Base-by-base conservation (phyloP, 2,329 filamentous ascomycete genomes). In the Atkinsonella hypoxylon region DNA sequence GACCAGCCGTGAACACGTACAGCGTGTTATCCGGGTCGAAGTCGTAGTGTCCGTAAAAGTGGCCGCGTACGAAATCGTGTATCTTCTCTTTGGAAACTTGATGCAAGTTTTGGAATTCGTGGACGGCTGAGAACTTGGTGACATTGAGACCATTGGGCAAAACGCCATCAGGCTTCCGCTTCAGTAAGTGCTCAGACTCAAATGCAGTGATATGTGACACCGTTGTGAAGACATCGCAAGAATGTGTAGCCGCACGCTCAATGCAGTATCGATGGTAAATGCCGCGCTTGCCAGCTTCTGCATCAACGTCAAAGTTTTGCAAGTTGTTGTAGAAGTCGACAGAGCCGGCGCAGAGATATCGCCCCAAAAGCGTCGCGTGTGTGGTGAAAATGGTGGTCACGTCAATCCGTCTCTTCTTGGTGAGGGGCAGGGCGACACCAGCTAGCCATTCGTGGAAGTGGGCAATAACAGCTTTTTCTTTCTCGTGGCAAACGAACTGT, bases 321-420 rank as follows among this genome's bases (percentile, higher is more conserved):
- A 98, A 78, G 67, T 97, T 96, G 75, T 97, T 98, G 78, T 98
- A 98, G 67, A 98, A 97, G 67, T 98, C 93, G 55, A 97, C 93
- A 0, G 90, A 96, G 49, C 93, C 93, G 48, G 93, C 93, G 66
- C 93, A 97, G 46, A 97, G 86, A 65, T 98, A 97, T 61, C 93
- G 85, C 55, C 93, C 93, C 46, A 98, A 81, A 11, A 98, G 79
- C 6, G 93, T 97, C 22, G 93, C 93, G 70, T 97, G 93, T 2
- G 93, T 98, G 41, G 93, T 98, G 74, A 97, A 97, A 67, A 97
- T 97, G 58, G 93, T 97, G 17, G 93, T 97, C 47, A 96, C 79
- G 64, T 97, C 93, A 68, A 97, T 97, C 63, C 87, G 86, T 54
- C 93, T 83, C 77, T 87, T 95, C 74, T 94, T 95, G 71, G 83